phyloP scores from a whole-genome alignment of 768 basidiomycete species.

The Paxillus ammoniavirescens region DNA sequence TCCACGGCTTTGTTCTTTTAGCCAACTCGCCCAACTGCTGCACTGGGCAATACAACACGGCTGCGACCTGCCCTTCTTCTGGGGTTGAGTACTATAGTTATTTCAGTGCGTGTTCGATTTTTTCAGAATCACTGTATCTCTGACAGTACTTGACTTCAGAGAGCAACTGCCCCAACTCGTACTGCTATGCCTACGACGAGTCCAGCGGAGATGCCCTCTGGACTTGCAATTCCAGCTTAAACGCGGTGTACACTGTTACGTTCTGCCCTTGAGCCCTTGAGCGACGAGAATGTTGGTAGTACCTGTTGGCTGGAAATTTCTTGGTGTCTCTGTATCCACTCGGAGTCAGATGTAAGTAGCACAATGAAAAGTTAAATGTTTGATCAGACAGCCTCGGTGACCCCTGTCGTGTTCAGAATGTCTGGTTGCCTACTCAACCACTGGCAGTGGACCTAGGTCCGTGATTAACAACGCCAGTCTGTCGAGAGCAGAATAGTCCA shows the following conservation, averaged over 20 bases:
- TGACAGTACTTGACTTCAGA: slow-evolving; percentile 24
- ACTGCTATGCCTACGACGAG: slow-evolving; percentile 55
- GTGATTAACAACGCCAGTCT: too few species aligned
- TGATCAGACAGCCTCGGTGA: too few species aligned
- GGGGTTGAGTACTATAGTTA: slow-evolving; percentile 41
- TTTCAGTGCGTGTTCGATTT: slow-evolving; percentile 38
- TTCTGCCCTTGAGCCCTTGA: slow-evolving; percentile 37
- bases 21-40: slow-evolving; percentile 66
- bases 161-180: slow-evolving; percentile 43
- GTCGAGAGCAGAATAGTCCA: too few species aligned
- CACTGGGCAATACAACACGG: slow-evolving; percentile 50
- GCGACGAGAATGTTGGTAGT: neutral
- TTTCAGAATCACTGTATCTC: neutral
- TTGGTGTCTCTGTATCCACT: neutral
- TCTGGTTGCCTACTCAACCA: too few species aligned
- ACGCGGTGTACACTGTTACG: slow-evolving; percentile 44
- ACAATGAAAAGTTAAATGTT: too few species aligned
- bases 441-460: too few species aligned
- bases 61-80: slow-evolving; percentile 54
- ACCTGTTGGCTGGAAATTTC: neutral
- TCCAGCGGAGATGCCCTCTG: slow-evolving; percentile 43
- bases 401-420: too few species aligned
- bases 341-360: too few species aligned
- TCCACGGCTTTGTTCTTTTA: slow-evolving; percentile 12
- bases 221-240: slow-evolving; percentile 36